phyloP scores from a whole-genome alignment of 1,284 basidiomycete species.

The Moesziomyces aphidis region DNA sequence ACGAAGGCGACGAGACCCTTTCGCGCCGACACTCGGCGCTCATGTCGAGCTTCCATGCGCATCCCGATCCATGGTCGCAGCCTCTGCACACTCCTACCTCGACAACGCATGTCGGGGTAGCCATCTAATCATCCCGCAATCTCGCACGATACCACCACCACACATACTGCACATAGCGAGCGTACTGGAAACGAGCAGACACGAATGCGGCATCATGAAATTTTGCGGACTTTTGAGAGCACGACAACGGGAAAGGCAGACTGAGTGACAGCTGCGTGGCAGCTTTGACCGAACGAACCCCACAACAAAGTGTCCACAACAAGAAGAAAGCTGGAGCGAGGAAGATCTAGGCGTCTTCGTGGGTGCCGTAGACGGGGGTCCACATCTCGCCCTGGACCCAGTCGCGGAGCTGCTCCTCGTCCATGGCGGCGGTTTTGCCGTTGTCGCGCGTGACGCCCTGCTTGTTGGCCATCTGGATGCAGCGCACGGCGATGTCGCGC shows the following conservation, averaged over 20 bases:
- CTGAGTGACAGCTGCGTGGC: not conserved
- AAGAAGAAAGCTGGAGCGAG: not conserved
- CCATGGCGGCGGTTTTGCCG: slow-evolving; percentile 60
- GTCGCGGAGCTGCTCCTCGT: slow-evolving; percentile 53
- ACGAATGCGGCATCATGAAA: not conserved
- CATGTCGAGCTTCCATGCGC: slow-evolving; percentile 10
- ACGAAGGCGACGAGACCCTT: slow-evolving; percentile 3
- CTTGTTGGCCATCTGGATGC: slow-evolving; percentile 63
- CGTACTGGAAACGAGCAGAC: no score
- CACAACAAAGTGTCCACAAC: not conserved
- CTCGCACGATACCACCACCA: not conserved
- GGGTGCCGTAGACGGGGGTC: slow-evolving; percentile 54
- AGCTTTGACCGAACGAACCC: not conserved
- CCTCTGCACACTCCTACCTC: not conserved
- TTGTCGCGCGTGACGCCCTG: slow-evolving; percentile 56
- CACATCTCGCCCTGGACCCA: slow-evolving; percentile 66
- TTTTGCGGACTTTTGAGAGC: not conserved
- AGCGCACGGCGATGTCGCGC: slow-evolving; percentile 56
- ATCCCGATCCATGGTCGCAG: not conserved
- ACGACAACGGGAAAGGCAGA: not conserved
- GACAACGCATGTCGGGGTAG: not conserved
- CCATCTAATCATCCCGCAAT: not conserved
- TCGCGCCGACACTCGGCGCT: slow-evolving; percentile 8
- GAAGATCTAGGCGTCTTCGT: slow-evolving; percentile 13
- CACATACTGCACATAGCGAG: not conserved